Evolutionary conservation across 2,329 filamentous ascomycete species (phyloP), one percentile per base, ranked within the genome.

Genomic region (Trichoderma sp.): DNA sequence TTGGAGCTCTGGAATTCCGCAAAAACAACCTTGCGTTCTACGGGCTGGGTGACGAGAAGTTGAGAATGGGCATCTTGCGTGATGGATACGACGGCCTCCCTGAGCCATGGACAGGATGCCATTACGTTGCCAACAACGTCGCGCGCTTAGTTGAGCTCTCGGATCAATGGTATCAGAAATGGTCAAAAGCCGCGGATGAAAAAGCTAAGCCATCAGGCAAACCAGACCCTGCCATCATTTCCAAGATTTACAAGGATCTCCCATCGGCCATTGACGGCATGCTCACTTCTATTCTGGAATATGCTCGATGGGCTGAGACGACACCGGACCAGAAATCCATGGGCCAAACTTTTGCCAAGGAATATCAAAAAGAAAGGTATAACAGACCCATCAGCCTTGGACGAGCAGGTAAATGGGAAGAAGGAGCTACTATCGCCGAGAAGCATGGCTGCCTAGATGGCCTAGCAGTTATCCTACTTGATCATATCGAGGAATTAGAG

Each of bases 31-130:
- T 93, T 14, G 85, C 86, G 2, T 84, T 91, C 4, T 98, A 98
- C 81, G 95, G 94, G 2, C 88, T 98, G 5, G 88, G 89, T 21
- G 85, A 89, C 18, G 93, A 95, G 77, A 85, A 89, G 69, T 83
- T 97, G 38, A 87, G 91, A 66, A 86, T 92, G 78, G 92, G 93
- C 7, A 89, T 94, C 29, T 83, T 94, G 11, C 85, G 86, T 2
- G 85, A 88, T 18, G 89, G 90, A 62, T 95, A 95, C 80, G 88
- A 92, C 24, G 90, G 88, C 12, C 87, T 98, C 9, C 90, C 93
- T 0, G 92, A 94, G 76, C 93, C 95, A 62, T 99, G 97, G 97
- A 98, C 95, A 0, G 95, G 94, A 18, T 91, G 89, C 78, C 83
- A 86, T 60, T 90, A 88, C 77, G 86, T 92, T 74, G 89, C 91